These are phyloP conservation scores for Epithele typhae DNA, from an alignment of 768 basidiomycete genomes.

Conservation along the genomic window DNA sequence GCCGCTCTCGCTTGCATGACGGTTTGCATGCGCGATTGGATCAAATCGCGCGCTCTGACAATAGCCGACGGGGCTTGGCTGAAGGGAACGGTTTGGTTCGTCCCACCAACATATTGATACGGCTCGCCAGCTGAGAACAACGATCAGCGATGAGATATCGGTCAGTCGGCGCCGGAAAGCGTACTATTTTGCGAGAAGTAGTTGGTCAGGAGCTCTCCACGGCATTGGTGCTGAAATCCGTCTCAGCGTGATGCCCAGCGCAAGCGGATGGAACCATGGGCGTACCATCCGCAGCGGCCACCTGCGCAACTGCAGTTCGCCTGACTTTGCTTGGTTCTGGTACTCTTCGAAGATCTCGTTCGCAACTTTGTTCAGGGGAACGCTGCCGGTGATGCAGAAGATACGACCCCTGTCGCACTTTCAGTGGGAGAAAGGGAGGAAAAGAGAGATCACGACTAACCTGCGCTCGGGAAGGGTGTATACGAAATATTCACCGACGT, in stretches of 20 bases:
- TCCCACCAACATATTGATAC: slow-evolving; percentile 82
- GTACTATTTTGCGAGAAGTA: slow-evolving; percentile 81
- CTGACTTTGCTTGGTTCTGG: slow-evolving; percentile 57
- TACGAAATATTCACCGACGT: slow-evolving; percentile 34
- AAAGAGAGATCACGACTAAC: no score
- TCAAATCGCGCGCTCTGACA: slow-evolving; percentile 50
- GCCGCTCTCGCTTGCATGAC: slow-evolving; percentile 36
- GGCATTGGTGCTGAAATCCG: slow-evolving; percentile 61
- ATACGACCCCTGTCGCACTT: slow-evolving; percentile 49
- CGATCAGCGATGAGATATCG: background rate
- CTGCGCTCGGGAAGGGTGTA: slow-evolving; percentile 32
- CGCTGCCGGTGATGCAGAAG: slow-evolving; percentile 45
- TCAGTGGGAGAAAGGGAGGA: background rate
- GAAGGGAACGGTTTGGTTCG: slow-evolving; percentile 68
- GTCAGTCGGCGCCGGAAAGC: no score
- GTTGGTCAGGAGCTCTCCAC: slow-evolving; percentile 67
- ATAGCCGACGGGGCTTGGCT: slow-evolving; percentile 56
- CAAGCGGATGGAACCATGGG: background rate
- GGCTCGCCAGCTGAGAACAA: slow-evolving; percentile 60
- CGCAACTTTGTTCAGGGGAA: slow-evolving; percentile 37
- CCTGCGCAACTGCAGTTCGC: slow-evolving; percentile 57
- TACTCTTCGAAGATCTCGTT: slow-evolving; percentile 60
- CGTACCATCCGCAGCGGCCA: slow-evolving; percentile 69
- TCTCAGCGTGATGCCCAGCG: no score
- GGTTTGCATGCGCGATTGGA: slow-evolving; percentile 44